Conservation (phyloP, 495 filamentous ascomycete species). For the Trichoderma virens region DNA sequence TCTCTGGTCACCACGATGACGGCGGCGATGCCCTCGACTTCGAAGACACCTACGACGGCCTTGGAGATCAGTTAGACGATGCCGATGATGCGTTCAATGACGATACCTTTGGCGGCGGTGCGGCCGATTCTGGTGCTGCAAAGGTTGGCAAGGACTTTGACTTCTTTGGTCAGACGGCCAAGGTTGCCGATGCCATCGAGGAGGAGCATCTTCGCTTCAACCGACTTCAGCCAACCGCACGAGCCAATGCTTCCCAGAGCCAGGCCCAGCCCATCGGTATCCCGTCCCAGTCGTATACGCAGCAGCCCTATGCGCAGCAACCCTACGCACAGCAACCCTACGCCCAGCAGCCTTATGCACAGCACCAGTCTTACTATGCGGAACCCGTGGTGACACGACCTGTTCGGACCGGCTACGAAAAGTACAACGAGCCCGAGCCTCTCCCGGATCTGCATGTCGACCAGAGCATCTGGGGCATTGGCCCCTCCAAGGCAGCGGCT, state of each 20-base stretch:
- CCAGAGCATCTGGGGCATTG: conserved; percentile 83
- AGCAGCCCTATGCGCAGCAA: conserved; percentile 20
- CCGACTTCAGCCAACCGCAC: conserved; percentile 49
- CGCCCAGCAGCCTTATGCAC: conserved; percentile 20
- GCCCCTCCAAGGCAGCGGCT: conserved; percentile 49
- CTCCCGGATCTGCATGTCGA: conserved; percentile 86
- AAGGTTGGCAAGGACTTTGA: conserved; percentile 88
- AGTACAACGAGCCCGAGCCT: conserved; percentile 62
- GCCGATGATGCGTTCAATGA: conserved; percentile 94
- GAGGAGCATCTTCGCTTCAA: conserved; percentile 82
- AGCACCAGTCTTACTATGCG: conserved; percentile 28
- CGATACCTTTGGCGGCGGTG: conserved; percentile 77
- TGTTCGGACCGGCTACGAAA: conserved; percentile 76
- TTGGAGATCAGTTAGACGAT: conserved; percentile 87
- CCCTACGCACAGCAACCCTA: conserved; percentile 23
- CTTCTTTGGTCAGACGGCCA: conserved; percentile 86
- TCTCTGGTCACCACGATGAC: conserved; percentile 63
- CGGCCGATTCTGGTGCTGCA: conserved; percentile 15
- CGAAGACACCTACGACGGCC: conserved; percentile 95
- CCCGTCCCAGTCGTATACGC: background rate
- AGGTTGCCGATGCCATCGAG: conserved; percentile 73
- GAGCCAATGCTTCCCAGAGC: conserved; percentile 21
- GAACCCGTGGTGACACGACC: conserved; percentile 32
- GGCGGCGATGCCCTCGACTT: conserved; percentile 76
- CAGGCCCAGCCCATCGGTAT: conserved; percentile 17